Base-by-base conservation (phyloP, 805 yeast species). In the Ogataea ramenticola region DNA sequence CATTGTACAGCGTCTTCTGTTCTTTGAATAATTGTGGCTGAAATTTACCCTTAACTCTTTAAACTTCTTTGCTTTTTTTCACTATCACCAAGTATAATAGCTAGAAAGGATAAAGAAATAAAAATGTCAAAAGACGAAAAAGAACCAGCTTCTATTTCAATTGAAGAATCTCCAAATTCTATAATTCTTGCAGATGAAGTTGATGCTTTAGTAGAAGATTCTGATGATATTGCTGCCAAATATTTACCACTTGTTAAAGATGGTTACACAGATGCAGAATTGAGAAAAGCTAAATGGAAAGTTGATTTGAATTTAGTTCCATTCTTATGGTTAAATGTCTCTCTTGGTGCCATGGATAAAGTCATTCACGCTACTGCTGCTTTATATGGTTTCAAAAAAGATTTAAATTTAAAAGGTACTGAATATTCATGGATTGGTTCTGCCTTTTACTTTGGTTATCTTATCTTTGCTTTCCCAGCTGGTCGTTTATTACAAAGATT, bases 301-400 rank as follows among this genome's bases (percentile, higher is more conserved):
- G 71, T 74, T 21, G 82, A 77, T 54, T 40, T 71, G 33, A 70
- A 66, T 46, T 53, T 79, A 49, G 63, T 74, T 49, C 78, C 82
- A 0, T 52, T 77, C 42, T 64, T 77, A 61, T 70, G 74, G 51
- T 46, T 70, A 21, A 53, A 74, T 37, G 75, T 75, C 57, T 68
- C 77, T 16, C 60, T 72, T 20, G 82, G 76, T 53, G 77, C 68
- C 49, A 74, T 79, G 79, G 86, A 79, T 58, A 79, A 79, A 55
- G 65, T 66, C 24, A 64, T 72, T 4, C 62, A 60, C 43, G 59
- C 70, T 4, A 68, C 64, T 43, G 70, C 70, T n/a, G 52, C 69
- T 0, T 50, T 68, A 32, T 54, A 68, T 47, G 73, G 72, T 11
- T 50, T 70, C 29, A 56, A 66, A 44, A 54, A 56, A 10, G 72